Base-by-base conservation (phyloP, 2,329 filamentous ascomycete species). In the Neonectria punicea region DNA sequence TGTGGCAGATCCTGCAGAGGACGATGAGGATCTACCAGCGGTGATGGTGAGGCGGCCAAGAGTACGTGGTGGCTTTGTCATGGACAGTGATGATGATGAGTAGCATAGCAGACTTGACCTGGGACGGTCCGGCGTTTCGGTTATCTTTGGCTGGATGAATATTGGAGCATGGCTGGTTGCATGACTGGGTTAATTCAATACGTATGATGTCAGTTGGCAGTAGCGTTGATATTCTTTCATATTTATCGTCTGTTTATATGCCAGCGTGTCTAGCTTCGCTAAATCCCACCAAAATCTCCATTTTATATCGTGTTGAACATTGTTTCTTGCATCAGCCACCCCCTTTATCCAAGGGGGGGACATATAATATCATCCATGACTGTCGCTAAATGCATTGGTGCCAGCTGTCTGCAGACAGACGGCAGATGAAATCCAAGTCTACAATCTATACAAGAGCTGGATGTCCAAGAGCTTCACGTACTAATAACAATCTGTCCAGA, bases 61-160 rank as follows among this genome's bases (percentile, higher is more conserved):
- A 65, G 79, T 83, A 4, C 82, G 82, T 57, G 83, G 83, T 18
- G 87, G 87, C 0, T 89, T 90, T 66, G 76, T 89, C 50, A 72
- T 88, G 39, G 87, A 89, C 70, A 89, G 87, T 65, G 88, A 87
- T 73, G 87, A 90, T 53, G 86, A 88, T 67, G 84, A 87, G 58
- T 77, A 74, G 62, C 58, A 51, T 76, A 73, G 62, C 60, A 55
- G 36, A n/a, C 34, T 58, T 43, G 49, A 56, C 53, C 32, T 59
- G 25, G 53, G 36, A 62, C 22, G 41, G 47, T 53, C 25, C 36
- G 71, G 66, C 67, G 71, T 69, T 68, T 18, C 47, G 60, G 56
- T 47, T 49, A 36, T 62, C 36, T 61, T 56, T 46, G 54, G 54
- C n/a, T 51, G 44, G 22, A 56, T 50, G 41, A 57, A 57, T 41